Evolutionary conservation across 805 yeast species (phyloP).

Genomic region (Candida silvicultrix): DNA sequence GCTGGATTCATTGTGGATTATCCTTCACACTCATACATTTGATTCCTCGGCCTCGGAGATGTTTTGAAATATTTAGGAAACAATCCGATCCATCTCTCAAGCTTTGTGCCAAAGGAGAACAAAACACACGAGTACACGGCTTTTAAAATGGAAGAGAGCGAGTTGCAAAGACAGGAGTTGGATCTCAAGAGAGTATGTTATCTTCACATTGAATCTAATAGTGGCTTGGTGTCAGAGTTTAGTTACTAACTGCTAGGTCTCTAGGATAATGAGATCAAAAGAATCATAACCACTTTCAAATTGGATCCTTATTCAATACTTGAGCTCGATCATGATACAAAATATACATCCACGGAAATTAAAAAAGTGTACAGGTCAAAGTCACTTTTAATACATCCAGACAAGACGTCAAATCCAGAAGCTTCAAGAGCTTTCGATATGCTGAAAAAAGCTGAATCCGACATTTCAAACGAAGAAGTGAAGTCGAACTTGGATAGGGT

Average conservation of each 20-base stretch:
- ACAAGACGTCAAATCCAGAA: conserved; percentile 45
- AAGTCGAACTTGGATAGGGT: conserved; percentile 37
- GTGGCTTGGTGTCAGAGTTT: too few species aligned
- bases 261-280: neutral
- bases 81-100: too few species aligned
- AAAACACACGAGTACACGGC: too few species aligned
- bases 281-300: neutral
- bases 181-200: neutral
- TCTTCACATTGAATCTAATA: too few species aligned
- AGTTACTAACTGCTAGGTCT: neutral
- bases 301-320: neutral
- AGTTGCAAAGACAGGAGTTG: neutral
- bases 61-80: too few species aligned
- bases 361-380: conserved; percentile 47
- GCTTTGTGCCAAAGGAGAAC: too few species aligned
- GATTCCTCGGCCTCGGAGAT: too few species aligned
- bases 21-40: too few species aligned
- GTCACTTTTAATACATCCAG: conserved; percentile 66
- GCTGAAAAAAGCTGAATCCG: conserved; percentile 47
- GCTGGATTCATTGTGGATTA: too few species aligned
- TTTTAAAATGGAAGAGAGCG: neutral
- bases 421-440: conserved; percentile 62
- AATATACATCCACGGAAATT: conserved; percentile 17
- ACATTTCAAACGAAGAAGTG: conserved; percentile 29
- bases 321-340: neutral